phyloP scores from a whole-genome alignment of 2,329 filamentous ascomycete species.

The Canariomyces notabilis region DNA sequence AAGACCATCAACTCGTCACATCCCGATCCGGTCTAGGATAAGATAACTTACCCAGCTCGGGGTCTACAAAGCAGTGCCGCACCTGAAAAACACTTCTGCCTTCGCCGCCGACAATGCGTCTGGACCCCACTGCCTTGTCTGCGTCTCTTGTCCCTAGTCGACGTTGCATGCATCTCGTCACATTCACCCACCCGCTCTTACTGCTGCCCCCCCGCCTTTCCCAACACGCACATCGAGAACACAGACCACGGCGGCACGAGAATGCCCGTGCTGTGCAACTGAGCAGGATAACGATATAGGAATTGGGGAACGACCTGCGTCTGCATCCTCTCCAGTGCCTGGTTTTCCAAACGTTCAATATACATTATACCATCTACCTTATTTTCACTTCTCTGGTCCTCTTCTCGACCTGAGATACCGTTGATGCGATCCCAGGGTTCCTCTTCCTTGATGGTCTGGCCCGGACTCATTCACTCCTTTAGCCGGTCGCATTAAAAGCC shows the following conservation, averaged over 20 bases:
- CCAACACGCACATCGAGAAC: constrained; percentile 6
- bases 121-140: not conserved
- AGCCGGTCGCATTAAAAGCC: not conserved
- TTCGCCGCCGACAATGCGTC: not conserved
- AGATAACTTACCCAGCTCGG: too few relatives aligned
- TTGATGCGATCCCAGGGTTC: not conserved
- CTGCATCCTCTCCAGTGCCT: not conserved
- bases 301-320: not conserved
- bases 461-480: not conserved
- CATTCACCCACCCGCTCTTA: constrained; percentile 6
- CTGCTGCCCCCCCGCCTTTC: constrained; percentile 5
- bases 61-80: constrained; percentile 9
- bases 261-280: constrained; percentile 5
- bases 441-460: not conserved
- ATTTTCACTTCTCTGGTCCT: not conserved
- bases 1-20: constrained; percentile 17
- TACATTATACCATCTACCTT: not conserved
- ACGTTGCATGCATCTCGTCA: constrained; percentile 17
- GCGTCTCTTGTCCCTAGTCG: not conserved
- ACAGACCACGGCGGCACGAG: constrained; percentile 16
- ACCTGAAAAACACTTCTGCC: constrained; percentile 12
- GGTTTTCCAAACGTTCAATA: not conserved
- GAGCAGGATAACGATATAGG: not conserved
- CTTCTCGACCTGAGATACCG: not conserved
- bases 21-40: constrained; percentile 13